Conservation (phyloP, 1,284 basidiomycete species). For the Cryptococcus depauperatus region DNA sequence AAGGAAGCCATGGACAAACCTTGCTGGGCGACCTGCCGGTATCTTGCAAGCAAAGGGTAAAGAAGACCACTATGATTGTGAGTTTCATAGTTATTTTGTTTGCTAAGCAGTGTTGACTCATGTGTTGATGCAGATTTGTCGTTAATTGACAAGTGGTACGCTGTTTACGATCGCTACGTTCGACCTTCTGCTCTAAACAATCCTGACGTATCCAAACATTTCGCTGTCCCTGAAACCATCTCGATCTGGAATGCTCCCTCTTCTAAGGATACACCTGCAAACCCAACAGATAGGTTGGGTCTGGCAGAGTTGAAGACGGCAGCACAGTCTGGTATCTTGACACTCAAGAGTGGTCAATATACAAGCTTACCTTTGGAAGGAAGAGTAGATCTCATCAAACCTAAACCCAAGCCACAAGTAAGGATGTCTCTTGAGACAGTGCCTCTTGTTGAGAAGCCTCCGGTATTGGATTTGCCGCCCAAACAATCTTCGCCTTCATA, state of each 20-base stretch:
- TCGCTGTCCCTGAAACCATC: slow-evolving; percentile 61
- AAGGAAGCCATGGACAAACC: slow-evolving; percentile 82
- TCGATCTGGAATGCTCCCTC: slow-evolving; percentile 76
- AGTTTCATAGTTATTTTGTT: slow-evolving; percentile 19
- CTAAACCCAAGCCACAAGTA: slow-evolving; percentile 20
- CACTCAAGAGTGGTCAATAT: slow-evolving; percentile 59
- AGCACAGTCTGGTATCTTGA: slow-evolving; percentile 54
- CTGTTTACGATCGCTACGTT: slow-evolving; percentile 79
- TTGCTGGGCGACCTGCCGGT: slow-evolving; percentile 54
- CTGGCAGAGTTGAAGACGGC: slow-evolving; percentile 63
- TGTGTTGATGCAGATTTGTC: slow-evolving; percentile 35
- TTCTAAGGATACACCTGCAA: slow-evolving; percentile 32
- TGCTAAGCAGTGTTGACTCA: slow-evolving; percentile 7
- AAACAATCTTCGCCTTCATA: slow-evolving; percentile 19
- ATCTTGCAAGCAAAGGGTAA: slow-evolving; percentile 43
- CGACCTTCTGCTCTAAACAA: slow-evolving; percentile 48
- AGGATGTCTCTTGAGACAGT: slow-evolving; percentile 9
- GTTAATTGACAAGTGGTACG: slow-evolving; percentile 83
- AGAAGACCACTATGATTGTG: slow-evolving; percentile 39
- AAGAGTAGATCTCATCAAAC: slow-evolving; percentile 67
- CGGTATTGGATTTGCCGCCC: slow-evolving; percentile 43
- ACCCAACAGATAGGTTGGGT: slow-evolving; percentile 47
- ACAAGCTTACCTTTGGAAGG: slow-evolving; percentile 73
- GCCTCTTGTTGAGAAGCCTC: slow-evolving; percentile 30
- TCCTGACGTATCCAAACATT: slow-evolving; percentile 47